These are phyloP conservation scores for Lathyrus oleraceus DNA, from an alignment of 306 rosid species.

Conservation along the genomic window DNA sequence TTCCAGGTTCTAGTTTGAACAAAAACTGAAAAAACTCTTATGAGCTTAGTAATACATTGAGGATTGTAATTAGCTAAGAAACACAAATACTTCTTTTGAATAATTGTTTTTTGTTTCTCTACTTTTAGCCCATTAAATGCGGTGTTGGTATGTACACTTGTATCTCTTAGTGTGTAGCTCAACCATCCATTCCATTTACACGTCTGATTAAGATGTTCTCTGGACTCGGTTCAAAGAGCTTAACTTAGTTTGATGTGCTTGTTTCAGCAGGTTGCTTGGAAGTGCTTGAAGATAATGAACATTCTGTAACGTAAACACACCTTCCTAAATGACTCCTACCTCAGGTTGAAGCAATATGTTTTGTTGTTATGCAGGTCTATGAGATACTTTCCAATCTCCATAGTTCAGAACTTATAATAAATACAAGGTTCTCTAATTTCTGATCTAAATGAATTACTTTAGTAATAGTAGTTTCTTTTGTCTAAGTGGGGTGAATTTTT, in stretches of 20 bases:
- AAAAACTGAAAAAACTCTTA: slow-evolving; percentile 51
- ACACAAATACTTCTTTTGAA: slow-evolving; percentile 21
- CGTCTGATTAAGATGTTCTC: slow-evolving; percentile 12
- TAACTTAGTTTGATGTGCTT: slow-evolving; percentile 26
- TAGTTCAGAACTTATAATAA: slow-evolving; percentile 9
- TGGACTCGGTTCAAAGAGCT: neutral
- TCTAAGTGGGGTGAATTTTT: neutral
- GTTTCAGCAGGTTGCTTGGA: slow-evolving; percentile 41
- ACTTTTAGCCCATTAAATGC: slow-evolving; percentile 5
- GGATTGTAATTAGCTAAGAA: slow-evolving; percentile 5
- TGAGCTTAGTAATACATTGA: slow-evolving; percentile 33
- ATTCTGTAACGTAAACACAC: slow-evolving; percentile 22
- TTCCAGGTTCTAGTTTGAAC: slow-evolving; percentile 62
- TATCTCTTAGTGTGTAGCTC: neutral
- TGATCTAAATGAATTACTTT: slow-evolving; percentile 12
- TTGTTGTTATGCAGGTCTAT: slow-evolving; percentile 20
- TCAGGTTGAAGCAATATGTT: slow-evolving; percentile 23
- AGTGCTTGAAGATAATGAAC: slow-evolving; percentile 17
- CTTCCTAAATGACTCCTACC: slow-evolving; percentile 27
- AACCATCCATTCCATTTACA: slow-evolving; percentile 1
- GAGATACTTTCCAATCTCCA: slow-evolving; percentile 21
- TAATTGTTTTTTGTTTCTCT: slow-evolving; percentile 12
- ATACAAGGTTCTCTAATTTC: slow-evolving; percentile 11
- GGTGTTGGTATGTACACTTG: neutral
- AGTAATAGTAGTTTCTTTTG: neutral